Base-by-base conservation (phyloP, 768 basidiomycete genomes). In the Lactarius sanguifluus region DNA sequence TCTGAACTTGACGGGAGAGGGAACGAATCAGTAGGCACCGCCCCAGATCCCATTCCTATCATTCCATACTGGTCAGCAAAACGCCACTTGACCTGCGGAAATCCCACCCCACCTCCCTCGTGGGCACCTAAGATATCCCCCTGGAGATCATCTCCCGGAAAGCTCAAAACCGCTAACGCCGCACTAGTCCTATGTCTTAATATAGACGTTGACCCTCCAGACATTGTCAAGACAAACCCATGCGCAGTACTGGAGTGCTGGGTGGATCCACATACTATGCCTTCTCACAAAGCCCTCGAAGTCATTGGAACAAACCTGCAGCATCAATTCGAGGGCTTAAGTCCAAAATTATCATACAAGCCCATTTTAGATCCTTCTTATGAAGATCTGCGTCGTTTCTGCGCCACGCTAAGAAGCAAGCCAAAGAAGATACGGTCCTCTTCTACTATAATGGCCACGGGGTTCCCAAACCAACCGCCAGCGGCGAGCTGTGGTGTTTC, bases 361-460 rank as follows among this genome's bases (percentile, higher is more conserved):
- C 89, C 94, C 67, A 91, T 94, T 71, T 83, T 97, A 41, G 97
- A 99, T 76, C 97, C 97, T 10, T 93, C 93, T 1, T 88, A 94
- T 68, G 96, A 98, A 72, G 96, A 98, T 71, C 82, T 96, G 45
- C 90, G 91, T 74, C 87, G 91, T 64, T 91, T 94, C 70, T 97
- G 94, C 73, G 81, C 87, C 64, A 87, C 83, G 25, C 77, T 96
- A 47, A 87, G 63, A 92, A 90, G 72, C 86, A 88, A 59, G 95
- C 96, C 1, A 94, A 94, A 75, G 91, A 95, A 43, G 97, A 99
- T 73, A 89, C 97, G 2, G 88, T 94, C 8, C 80, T 98, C 34
- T 96, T 98, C 77, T 94, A 98, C 77, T 99, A 98, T 79, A 99
- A 98, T 70, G 97, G 97, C 3, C 97, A 98, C 69, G 97, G 97